Base-by-base conservation (phyloP, 768 basidiomycete genomes). In the Hypholoma sublateritium region DNA sequence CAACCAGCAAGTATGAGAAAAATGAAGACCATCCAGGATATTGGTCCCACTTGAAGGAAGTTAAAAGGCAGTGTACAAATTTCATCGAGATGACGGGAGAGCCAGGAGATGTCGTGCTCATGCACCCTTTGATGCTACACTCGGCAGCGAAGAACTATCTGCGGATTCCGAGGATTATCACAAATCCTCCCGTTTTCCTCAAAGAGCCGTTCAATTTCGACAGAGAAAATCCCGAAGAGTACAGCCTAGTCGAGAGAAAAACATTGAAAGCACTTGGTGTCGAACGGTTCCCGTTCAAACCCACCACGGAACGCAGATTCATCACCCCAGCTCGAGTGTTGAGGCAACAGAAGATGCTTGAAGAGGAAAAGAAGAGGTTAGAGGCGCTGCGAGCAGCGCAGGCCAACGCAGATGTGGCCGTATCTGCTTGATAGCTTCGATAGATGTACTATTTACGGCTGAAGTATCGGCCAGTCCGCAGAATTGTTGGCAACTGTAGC, bases 91-190 rank as follows among this genome's bases (percentile, higher is more conserved):
- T 83, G 68, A 85, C 83, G 2, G 85, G 85, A 39, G 73, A 82
- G 56, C 66, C 80, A 42, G 86, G 85, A n/a, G 86, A 87, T 65
- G 85, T 86, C 13, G 78, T 85, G 17, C 73, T 86, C 39, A 71
- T 86, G 71, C 84, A 86, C 67, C 83, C 85, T 12, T 68, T 87
- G 49, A 87, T 87, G 83, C 66, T 85, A 60, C 86, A 86, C 62
- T 81, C 84, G 12, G 85, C 85, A 11, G 81, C 82, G 32, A 82
- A 80, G 67, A 87, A 87, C 65, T 72, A 80, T 61, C 70, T 80
- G 39, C 79, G 86, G 22, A 68, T 76, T 17, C 82, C 80, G 22
- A 74, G 85, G 58, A 73, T 88, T 53, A 87, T 87, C 65, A 85
- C 85, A 43, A 88, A 87, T 60, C 85, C 86, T 52, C 84, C 85